A percentile compares a stretch with the other conserved stretches of the same genome.
Evolutionary conservation across 768 basidiomycete genomes (phyloP).

Genomic region (Ramaria sp.): DNA sequence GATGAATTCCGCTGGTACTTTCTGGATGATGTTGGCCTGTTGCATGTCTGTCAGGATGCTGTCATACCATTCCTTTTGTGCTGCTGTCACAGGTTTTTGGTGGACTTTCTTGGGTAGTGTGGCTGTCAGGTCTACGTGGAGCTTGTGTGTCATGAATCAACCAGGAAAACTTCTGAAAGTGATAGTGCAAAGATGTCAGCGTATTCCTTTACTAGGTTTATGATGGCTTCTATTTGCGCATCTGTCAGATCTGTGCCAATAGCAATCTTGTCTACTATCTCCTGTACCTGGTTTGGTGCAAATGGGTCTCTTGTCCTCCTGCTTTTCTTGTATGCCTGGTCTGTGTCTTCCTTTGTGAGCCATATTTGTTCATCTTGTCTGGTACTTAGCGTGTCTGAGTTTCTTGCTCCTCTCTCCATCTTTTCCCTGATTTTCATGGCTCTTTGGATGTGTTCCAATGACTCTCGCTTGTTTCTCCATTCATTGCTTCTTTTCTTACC

Average conservation of each 20-base stretch:
- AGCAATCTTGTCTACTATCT: constrained; percentile 12
- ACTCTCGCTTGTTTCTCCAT: too few species aligned
- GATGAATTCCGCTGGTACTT: constrained; percentile 21
- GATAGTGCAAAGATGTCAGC: constrained; percentile 13
- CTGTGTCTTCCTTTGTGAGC: too few species aligned
- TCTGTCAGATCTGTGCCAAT: constrained; percentile 23
- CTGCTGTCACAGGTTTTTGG: constrained; percentile 18
- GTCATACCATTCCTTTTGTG: constrained; percentile 23
- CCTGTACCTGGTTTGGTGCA: too few species aligned
- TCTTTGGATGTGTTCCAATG: too few species aligned
- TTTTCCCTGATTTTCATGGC: too few species aligned
- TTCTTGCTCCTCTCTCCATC: too few species aligned
- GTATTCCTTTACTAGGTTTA: constrained; percentile 5
- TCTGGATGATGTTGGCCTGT: too few species aligned
- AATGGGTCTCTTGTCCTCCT: too few species aligned
- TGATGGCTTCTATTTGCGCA: constrained; percentile 12
- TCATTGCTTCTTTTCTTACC: too few species aligned
- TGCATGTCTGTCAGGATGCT: constrained; percentile 25
- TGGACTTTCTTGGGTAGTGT: constrained; percentile 22
- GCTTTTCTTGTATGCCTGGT: too few species aligned
- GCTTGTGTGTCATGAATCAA: not conserved
- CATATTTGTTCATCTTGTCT: too few species aligned
- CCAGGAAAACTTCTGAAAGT: constrained; percentile 10
- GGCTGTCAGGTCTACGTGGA: not conserved
- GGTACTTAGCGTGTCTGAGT: too few species aligned